phyloP scores from a whole-genome alignment of 2,329 filamentous ascomycete genomes.

The Xylariaceae sp. region DNA sequence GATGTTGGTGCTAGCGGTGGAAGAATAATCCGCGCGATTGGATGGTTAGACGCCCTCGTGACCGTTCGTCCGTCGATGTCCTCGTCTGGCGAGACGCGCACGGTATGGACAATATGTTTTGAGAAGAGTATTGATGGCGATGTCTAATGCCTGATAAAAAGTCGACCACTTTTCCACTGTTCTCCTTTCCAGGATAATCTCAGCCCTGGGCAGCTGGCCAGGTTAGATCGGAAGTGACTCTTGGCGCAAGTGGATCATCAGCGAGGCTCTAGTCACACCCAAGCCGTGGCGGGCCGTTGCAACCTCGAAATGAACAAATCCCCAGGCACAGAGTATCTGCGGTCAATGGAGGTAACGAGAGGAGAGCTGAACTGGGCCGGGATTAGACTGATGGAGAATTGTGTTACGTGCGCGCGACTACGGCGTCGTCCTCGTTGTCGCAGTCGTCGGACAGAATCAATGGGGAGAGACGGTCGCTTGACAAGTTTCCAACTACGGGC shows the following conservation, averaged over 20 bases:
- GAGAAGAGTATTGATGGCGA: slow-evolving; percentile 10
- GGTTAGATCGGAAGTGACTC: slow-evolving; percentile 24
- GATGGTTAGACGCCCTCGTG: not conserved
- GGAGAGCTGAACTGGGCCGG: not conserved
- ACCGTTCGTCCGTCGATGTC: slow-evolving; percentile 10
- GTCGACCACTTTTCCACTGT: slow-evolving; percentile 24
- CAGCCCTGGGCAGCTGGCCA: slow-evolving; percentile 13
- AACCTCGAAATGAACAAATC: not conserved
- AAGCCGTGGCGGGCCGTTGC: not conserved
- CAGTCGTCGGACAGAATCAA: too few species aligned
- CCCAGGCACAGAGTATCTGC: not conserved
- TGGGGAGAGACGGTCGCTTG: too few species aligned
- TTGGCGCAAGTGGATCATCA: slow-evolving; percentile 25
- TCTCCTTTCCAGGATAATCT: slow-evolving; percentile 29
- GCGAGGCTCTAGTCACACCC: not conserved
- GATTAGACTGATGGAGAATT: not conserved
- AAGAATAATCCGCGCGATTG: slow-evolving; percentile 13
- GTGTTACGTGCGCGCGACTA: not conserved
- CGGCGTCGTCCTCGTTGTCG: too few species aligned
- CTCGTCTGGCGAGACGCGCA: too few species aligned
- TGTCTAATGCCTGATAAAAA: slow-evolving; percentile 17
- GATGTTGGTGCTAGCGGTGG: slow-evolving; percentile 4
- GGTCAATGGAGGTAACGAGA: not conserved
- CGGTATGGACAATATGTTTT: not conserved
- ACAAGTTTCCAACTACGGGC: too few species aligned